Evolutionary conservation across 805 yeast genomes (phyloP).

Genomic region (Suhomyces sp.): DNA sequence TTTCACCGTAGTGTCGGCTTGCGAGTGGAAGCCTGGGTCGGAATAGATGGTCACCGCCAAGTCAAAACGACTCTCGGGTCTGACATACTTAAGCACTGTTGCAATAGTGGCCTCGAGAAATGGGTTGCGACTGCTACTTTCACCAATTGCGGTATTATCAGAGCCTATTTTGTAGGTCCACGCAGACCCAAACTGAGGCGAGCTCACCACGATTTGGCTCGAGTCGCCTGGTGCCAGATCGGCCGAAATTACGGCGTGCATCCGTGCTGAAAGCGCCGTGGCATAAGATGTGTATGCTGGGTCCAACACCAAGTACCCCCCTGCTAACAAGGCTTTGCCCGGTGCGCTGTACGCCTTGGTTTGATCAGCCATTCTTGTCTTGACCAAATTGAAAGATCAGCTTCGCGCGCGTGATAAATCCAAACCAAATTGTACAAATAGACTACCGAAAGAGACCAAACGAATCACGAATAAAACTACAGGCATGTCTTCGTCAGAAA

Average conservation of each 20-base stretch:
- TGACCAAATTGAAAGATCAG: neutral
- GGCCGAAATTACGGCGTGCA: slow-evolving; percentile 64
- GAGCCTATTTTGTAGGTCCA: slow-evolving; percentile 57
- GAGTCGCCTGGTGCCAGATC: slow-evolving; percentile 3
- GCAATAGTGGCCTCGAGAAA: slow-evolving; percentile 65
- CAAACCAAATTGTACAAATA: neutral
- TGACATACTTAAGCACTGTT: slow-evolving; percentile 53
- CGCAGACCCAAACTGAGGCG: slow-evolving; percentile 68
- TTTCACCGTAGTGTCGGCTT: slow-evolving; percentile 41
- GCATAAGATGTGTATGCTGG: slow-evolving; percentile 74
- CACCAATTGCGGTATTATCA: slow-evolving; percentile 11
- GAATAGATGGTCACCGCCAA: slow-evolving; percentile 65
- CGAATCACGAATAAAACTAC: too few species aligned
- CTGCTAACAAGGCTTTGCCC: slow-evolving; percentile 91
- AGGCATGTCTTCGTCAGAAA: neutral
- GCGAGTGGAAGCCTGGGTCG: slow-evolving; percentile 88
- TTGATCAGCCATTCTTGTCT: neutral
- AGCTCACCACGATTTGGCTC: slow-evolving; percentile 43
- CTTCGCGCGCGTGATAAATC: neutral
- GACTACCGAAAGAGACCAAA: too few species aligned
- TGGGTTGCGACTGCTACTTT: slow-evolving; percentile 48
- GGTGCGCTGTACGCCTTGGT: slow-evolving; percentile 79
- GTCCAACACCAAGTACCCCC: slow-evolving; percentile 89
- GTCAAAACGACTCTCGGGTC: slow-evolving; percentile 27
- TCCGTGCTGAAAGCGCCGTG: slow-evolving; percentile 83